Evolutionary conservation across 257 asterid species (phyloP).

Genomic region (Paulownia fortunei): DNA sequence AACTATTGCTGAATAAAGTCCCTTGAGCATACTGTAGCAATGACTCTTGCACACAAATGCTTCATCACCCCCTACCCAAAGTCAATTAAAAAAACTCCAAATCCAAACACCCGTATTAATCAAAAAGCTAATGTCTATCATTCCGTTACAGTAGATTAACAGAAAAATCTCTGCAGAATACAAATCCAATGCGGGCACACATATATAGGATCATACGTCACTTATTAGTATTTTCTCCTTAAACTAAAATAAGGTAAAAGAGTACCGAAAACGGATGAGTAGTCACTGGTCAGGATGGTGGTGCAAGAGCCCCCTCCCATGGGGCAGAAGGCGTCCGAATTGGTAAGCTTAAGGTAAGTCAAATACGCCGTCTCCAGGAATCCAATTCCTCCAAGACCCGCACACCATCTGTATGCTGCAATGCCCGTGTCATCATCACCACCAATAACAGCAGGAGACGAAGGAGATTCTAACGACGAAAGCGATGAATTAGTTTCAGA

Average conservation of each 20-base stretch:
- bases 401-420: conserved; percentile 69
- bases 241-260: conserved; percentile 12
- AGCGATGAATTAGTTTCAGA: conserved; percentile 38
- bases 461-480: conserved; percentile 31
- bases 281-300: conserved; percentile 75
- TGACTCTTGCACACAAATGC: background rate
- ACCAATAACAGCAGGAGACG: conserved; percentile 35
- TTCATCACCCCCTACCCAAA: background rate
- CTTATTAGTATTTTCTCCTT: background rate
- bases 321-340: conserved; percentile 88
- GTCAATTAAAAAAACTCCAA: background rate
- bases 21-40: conserved; percentile 14
- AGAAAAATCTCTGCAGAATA: background rate
- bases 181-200: background rate
- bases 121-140: background rate
- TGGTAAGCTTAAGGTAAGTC: conserved; percentile 75
- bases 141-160: background rate
- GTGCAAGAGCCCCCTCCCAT: conserved; percentile 70
- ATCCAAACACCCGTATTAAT: background rate
- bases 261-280: conserved; percentile 78
- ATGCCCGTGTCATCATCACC: conserved; percentile 34
- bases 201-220: background rate
- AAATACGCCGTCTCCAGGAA: conserved; percentile 86
- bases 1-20: conserved; percentile 16
- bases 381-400: conserved; percentile 83